phyloP scores from a whole-genome alignment of 2,329 filamentous ascomycete genomes.

The Mariannaea sp. region DNA sequence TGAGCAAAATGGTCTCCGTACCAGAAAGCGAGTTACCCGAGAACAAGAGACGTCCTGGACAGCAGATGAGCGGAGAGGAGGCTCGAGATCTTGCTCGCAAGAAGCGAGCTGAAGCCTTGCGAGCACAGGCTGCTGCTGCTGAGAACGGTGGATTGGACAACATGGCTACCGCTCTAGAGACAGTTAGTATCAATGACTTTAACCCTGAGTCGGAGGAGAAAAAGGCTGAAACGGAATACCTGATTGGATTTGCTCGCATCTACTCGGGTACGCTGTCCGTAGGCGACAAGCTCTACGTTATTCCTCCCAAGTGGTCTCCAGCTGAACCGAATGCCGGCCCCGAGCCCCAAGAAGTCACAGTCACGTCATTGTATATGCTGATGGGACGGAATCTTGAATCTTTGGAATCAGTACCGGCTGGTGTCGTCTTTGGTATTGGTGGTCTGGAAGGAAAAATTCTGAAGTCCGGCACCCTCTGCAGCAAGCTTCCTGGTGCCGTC shows the following conservation, averaged over 20 bases:
- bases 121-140: conserved; percentile 67
- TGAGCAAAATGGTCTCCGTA: conserved; percentile 97
- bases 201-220: conserved; percentile 56
- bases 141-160: conserved; percentile 58
- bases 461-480: conserved; percentile 93
- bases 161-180: conserved; percentile 65
- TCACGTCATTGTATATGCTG: conserved; percentile 89
- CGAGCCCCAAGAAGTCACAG: conserved; percentile 78
- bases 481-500: conserved; percentile 80
- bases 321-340: conserved; percentile 73
- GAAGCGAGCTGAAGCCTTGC: conserved; percentile 87
- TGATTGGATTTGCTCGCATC: conserved; percentile 92
- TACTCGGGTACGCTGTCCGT: conserved; percentile 90
- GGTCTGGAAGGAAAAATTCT: conserved; percentile 92
- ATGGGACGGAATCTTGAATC: conserved; percentile 92
- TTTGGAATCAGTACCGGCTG: conserved; percentile 83
- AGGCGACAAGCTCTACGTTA: conserved; percentile 87
- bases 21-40: conserved; percentile 90
- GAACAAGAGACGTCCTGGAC: conserved; percentile 73
- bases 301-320: conserved; percentile 92
- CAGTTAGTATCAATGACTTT: conserved; percentile 61
- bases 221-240: conserved; percentile 76
- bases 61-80: conserved; percentile 81
- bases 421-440: conserved; percentile 92
- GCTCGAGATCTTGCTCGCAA: conserved; percentile 84